Evolutionary conservation across 1,284 basidiomycete genomes (phyloP).

Genomic region (Pseudozyma tsukubaensis): DNA sequence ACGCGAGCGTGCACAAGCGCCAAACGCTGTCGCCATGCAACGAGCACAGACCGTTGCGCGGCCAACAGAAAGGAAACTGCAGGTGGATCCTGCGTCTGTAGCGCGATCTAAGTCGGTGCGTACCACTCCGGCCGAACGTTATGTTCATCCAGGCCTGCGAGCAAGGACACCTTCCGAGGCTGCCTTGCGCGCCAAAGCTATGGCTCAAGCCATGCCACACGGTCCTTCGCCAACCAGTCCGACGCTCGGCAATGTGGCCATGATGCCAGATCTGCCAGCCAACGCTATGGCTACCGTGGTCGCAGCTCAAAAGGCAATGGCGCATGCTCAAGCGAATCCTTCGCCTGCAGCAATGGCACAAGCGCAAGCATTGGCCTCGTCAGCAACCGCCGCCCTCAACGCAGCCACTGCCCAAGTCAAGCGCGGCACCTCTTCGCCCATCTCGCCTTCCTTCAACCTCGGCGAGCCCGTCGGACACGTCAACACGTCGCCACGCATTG

Average conservation of each 20-base stretch:
- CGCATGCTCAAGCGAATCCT: slow-evolving; percentile 39
- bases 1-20: slow-evolving; percentile 25
- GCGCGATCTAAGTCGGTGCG: slow-evolving; percentile 44
- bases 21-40: slow-evolving; percentile 28
- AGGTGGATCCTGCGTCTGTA: slow-evolving; percentile 8
- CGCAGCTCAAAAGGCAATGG: slow-evolving; percentile 46
- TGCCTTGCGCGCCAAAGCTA: slow-evolving; percentile 41
- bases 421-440: slow-evolving; percentile 22
- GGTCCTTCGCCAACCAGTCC: slow-evolving; percentile 20
- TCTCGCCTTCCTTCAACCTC: slow-evolving; percentile 24
- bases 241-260: slow-evolving; percentile 10
- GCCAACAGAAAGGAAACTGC: slow-evolving; percentile 13
- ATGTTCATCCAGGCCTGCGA: slow-evolving; percentile 38
- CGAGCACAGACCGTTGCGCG: slow-evolving; percentile 40
- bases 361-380: slow-evolving; percentile 41
- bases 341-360: slow-evolving; percentile 37
- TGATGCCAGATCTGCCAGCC: slow-evolving; percentile 39
- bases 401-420: slow-evolving; percentile 38
- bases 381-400: slow-evolving; percentile 42
- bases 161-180: slow-evolving; percentile 46
- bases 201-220: slow-evolving; percentile 33
- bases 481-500: slow-evolving; percentile 19
- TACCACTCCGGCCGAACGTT: slow-evolving; percentile 24
- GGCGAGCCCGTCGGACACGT: slow-evolving; percentile 21
- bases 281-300: slow-evolving; percentile 39